Evolutionary conservation across 441 rosid genomes (phyloP), one percentile per base, ranked within the genome.

Genomic region (Erysimum cheiri): DNA sequence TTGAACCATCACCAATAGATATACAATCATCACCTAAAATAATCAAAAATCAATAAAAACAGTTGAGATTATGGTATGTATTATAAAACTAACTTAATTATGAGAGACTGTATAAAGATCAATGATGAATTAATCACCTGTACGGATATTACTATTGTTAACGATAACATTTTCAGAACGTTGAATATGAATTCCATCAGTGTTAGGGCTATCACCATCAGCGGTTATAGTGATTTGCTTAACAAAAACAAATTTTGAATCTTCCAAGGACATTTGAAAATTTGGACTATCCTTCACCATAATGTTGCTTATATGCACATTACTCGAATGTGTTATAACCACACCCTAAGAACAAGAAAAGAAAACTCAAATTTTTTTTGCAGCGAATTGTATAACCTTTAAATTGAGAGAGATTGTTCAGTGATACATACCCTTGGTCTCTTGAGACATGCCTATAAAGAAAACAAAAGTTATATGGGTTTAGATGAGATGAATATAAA

Each of bases 201-300:
- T 78, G 53, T 78, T 73, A 46, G 81, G 81, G 26, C 78, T 78
- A 17, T 74, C 1, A 17, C 69, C 71, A 0, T 80, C 80, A 2
- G 87, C 80, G 0, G 6, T 33, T 49, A 85, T 80, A 61, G 80
- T 71, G 32, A 85, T 22, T 48, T 80, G 50, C 17, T 60, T 19
- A n/a, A 4, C 80, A 15, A 31, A 12, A 43, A 81, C 74, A 53
- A 53, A 19, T 10, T 37, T 72, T 6, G 78, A 80, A 15, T 56
- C 41, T 39, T 76, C 80, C 26, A 85, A 26, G 0, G 70, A 72
- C 2, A 83, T 37, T 63, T 85, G 89, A 75, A 80, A 78, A 61
- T 83, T 79, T 47, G 89, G 89, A 48, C 81, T 80, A 52, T 85
- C 76, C 48, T 74, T 67, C 10, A 81, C 69, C 3, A 31, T 67